Evolutionary conservation across 768 basidiomycete species (phyloP), one percentile per base, ranked within the genome.

Genomic region (Tubosaeta sp.): DNA sequence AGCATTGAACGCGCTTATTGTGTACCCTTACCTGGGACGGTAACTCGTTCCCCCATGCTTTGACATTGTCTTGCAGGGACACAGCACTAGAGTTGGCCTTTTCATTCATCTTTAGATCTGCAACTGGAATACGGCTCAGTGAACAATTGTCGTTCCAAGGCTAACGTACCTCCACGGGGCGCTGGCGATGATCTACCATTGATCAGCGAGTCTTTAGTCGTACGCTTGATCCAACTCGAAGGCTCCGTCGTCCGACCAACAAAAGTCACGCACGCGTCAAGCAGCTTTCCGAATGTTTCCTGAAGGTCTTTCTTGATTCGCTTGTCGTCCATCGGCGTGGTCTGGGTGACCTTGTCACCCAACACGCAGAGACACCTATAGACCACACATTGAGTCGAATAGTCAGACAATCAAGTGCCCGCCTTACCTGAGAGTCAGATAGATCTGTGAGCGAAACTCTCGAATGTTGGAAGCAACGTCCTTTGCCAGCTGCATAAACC

Each of bases 291-390:
- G 62, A 88, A 97, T 5, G 80, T 85, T 57, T 97, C 95, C 83
- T 95, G 93, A 10, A 97, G 73, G 51, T 99, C 97, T 64, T 92
- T 90, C 25, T 91, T 83, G 50, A 95, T 72, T 35, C 90, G 79
- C 22, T 84, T 79, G 68, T 99, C 97, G 53, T 97, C 95, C 70
- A 95, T 79, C 0, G 92, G 92, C 6, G 88, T 84, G 0, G 94
- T 97, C 63, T 93, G 91, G 2, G 85, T 82, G 32, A 95, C 72
- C 65, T 93, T 92, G 56, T 91, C 90, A 0, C 88, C 84, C 17
- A 95, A 66, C 1, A 86, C 78, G n/a, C 81, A 81, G 35, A 92
- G 69, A 67, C 89, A 92, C 51, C 89, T 93, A 53, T 6, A 49
- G 52, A 50, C 12, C 5, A 13, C 6, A 29, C 9, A 6, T 47